phyloP scores from a whole-genome alignment of 1,284 basidiomycete genomes.

The Fomitopsis betulina region DNA sequence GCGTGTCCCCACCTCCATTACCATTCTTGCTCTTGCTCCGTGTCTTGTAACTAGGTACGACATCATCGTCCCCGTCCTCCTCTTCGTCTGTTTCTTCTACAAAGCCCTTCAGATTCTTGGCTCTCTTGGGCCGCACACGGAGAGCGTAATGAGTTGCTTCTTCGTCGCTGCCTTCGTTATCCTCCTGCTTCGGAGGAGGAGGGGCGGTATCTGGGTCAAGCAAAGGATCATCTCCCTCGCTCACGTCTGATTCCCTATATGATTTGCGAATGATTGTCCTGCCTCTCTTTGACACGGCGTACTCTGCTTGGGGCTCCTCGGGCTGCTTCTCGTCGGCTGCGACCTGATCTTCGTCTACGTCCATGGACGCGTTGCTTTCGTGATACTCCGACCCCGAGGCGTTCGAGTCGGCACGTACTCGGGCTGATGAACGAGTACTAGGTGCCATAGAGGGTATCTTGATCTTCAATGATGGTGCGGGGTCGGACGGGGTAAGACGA shows the following conservation, averaged over 20 bases:
- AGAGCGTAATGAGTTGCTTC: conserved; percentile 4
- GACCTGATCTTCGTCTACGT: conserved; percentile 25
- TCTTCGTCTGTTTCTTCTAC: conserved; percentile 11
- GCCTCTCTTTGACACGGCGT: conserved; percentile 37
- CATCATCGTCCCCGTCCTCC: conserved; percentile 33
- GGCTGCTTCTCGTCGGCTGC: conserved; percentile 23
- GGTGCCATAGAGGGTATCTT: conserved; percentile 23
- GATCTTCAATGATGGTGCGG: not conserved
- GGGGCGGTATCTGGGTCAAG: not conserved
- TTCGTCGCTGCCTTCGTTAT: conserved; percentile 28
- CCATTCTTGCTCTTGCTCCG: conserved; percentile 34
- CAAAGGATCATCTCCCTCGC: conserved; percentile 33
- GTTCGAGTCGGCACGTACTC: conserved; percentile 17
- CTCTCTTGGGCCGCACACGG: not conserved
- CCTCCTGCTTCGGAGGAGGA: conserved; percentile 21
- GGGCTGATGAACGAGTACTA: conserved; percentile 21
- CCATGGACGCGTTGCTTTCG: conserved; percentile 48
- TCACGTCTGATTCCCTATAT: conserved; percentile 50
- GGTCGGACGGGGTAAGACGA: not conserved
- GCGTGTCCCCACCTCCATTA: conserved; percentile 19
- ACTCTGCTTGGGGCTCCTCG: conserved; percentile 17
- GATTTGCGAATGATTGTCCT: conserved; percentile 38
- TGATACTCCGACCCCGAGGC: conserved; percentile 69
- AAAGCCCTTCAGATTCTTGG: not conserved
- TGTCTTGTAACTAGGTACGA: conserved; percentile 28